Conservation (phyloP, 441 rosid genomes). For the Bocquillonia castaneifolia region DNA sequence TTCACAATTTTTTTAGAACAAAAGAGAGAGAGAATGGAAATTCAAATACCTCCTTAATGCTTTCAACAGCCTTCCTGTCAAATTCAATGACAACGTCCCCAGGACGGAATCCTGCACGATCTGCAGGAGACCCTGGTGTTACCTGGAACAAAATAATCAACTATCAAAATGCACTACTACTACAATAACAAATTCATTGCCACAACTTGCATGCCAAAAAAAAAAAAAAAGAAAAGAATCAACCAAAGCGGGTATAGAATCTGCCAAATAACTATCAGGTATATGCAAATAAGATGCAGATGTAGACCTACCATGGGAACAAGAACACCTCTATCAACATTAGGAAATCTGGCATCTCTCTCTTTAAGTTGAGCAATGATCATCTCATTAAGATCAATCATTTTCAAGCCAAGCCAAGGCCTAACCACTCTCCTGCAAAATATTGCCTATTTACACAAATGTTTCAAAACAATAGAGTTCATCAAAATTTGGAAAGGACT, state of each 20-base stretch:
- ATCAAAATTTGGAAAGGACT: not conserved
- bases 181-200: not conserved
- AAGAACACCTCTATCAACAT: slow-evolving; percentile 61
- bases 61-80: slow-evolving; percentile 64
- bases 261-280: not conserved
- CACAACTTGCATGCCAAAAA: not conserved
- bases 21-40: not conserved
- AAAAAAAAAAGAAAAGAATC: not conserved
- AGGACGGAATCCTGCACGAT: slow-evolving; percentile 72
- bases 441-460: slow-evolving; percentile 3
- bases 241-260: not conserved
- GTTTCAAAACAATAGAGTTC: not conserved
- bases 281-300: slow-evolving; percentile 4
- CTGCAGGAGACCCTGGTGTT: slow-evolving; percentile 86
- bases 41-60: slow-evolving; percentile 57
- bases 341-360: slow-evolving; percentile 65
- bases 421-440: slow-evolving; percentile 75
- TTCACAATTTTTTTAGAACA: not conserved
- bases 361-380: slow-evolving; percentile 76
- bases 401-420: slow-evolving; percentile 89
- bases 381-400: slow-evolving; percentile 83
- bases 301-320: slow-evolving; percentile 56
- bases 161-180: not conserved
- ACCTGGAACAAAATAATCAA: slow-evolving; percentile 38
- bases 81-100: slow-evolving; percentile 74